Evolutionary conservation across 257 asterid species (phyloP), one percentile per base, ranked within the genome.

Genomic region (Marsdenia floribunda): DNA sequence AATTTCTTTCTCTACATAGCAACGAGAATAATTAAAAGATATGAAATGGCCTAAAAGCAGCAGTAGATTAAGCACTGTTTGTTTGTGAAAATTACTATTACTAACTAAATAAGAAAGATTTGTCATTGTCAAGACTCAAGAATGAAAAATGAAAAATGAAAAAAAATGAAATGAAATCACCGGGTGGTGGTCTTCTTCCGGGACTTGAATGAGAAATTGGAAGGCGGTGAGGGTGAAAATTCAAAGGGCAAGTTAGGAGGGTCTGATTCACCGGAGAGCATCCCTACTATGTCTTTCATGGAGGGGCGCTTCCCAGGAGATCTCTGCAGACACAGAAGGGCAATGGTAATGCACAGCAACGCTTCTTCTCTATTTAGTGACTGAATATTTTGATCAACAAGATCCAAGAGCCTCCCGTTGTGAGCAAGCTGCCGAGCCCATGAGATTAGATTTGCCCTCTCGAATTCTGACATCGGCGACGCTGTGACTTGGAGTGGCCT

Each of bases 401-500:
- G 96, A 78, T 91, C 94, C 75, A 92, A 76, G 3, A 94, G 87
- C 85, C 76, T 86, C 67, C 99, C 96, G 22, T 80, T 90, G 13
- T 83, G 83, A 53, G 97, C 97, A 40, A 94, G 85, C 73, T 90
- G 97, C 76, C 90, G 76, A 24, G 97, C 97, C 99, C 99, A 94
- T 3, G 97, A 94, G 75, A 90, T 83, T 64, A 94, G 74, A 82
- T 94, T 94, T 5, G 99, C 96, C 86, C 97, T 86, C 74, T 94
- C 97, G 12, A 90, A 94, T 70, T 94, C 97, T 0, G 97, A 85
- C 90, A 94, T 86, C 12, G 99, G 97, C 0, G 99, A 92, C 15
- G 96, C 99, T 76, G 86, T 92, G 16, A 92, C 97, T 70, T 94
- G 97, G 77, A 94, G 85, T 0, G 99, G 99, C 89, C 99, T 87